Conservation (phyloP, 2,329 filamentous ascomycete species). For the Ophiocordyceps sinensis region DNA sequence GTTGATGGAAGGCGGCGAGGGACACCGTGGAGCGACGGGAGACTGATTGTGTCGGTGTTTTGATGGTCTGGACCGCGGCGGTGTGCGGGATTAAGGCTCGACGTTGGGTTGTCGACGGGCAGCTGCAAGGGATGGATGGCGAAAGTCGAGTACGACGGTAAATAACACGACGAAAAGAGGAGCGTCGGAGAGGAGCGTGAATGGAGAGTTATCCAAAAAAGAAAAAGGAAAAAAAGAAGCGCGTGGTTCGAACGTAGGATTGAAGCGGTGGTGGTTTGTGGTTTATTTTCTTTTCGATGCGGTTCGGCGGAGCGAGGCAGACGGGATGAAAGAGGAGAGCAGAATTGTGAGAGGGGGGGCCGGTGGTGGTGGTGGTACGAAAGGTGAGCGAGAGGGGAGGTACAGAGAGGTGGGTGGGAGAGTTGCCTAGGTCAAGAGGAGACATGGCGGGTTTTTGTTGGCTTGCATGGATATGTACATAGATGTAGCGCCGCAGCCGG, state of each 20-base stretch:
- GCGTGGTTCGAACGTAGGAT: background rate
- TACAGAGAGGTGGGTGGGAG: background rate
- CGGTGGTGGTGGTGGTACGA: background rate
- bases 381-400: background rate
- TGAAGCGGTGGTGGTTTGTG: background rate
- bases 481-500: conserved; percentile 7
- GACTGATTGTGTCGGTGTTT: background rate
- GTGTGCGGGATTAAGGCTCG: background rate
- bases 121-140: background rate
- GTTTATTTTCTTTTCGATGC: background rate
- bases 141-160: background rate
- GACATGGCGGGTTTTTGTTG: background rate
- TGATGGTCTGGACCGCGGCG: background rate
- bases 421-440: background rate
- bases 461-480: conserved; percentile 7
- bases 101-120: background rate
- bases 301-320: background rate
- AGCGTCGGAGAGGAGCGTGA: background rate
- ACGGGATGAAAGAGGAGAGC: background rate
- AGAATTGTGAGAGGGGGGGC: background rate
- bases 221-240: background rate
- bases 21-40: background rate
- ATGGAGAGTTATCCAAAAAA: background rate
- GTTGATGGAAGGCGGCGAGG: conserved; percentile 1
- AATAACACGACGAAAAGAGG: background rate